phyloP scores from a whole-genome alignment of 768 basidiomycete genomes.

The Coprinopsis marcescibilis region DNA sequence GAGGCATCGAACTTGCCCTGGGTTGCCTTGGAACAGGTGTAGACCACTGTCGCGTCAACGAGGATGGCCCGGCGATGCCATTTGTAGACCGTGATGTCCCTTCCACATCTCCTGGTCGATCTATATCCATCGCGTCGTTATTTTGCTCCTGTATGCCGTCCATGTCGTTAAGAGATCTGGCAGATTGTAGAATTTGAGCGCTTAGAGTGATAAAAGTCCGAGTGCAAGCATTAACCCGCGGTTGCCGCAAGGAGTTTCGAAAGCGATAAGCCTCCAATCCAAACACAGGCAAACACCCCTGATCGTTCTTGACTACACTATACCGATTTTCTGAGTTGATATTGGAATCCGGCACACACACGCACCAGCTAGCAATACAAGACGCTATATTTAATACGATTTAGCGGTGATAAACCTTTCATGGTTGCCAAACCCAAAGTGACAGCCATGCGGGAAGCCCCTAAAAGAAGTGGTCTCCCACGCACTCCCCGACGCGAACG shows the following conservation, averaged over 20 bases:
- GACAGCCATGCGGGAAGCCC: too few relatives aligned
- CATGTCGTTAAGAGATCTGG: neutral
- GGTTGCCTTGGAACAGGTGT: constrained; percentile 16
- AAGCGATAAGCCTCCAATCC: neutral
- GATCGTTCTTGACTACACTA: too few relatives aligned
- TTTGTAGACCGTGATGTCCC: neutral
- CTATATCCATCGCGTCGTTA: constrained; percentile 14
- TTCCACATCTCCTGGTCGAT: constrained; percentile 1
- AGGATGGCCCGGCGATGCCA: neutral
- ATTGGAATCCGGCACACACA: too few relatives aligned
- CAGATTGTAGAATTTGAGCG: neutral
- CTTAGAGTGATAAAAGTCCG: neutral
- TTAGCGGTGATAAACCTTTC: too few relatives aligned
- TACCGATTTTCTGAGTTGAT: too few relatives aligned
- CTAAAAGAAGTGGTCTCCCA: too few relatives aligned
- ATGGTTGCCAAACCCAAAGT: too few relatives aligned
- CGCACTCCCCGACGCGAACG: too few relatives aligned
- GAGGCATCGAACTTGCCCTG: constrained; percentile 41
- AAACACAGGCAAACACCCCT: neutral
- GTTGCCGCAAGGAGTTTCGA: neutral
- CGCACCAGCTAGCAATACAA: too few relatives aligned
- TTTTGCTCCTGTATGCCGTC: neutral
- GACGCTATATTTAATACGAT: too few relatives aligned
- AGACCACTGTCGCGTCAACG: neutral
- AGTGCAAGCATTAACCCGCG: too few relatives aligned